phyloP scores from a whole-genome alignment of 352 stramenopile genomes.

The Globisporangium yorkense region DNA sequence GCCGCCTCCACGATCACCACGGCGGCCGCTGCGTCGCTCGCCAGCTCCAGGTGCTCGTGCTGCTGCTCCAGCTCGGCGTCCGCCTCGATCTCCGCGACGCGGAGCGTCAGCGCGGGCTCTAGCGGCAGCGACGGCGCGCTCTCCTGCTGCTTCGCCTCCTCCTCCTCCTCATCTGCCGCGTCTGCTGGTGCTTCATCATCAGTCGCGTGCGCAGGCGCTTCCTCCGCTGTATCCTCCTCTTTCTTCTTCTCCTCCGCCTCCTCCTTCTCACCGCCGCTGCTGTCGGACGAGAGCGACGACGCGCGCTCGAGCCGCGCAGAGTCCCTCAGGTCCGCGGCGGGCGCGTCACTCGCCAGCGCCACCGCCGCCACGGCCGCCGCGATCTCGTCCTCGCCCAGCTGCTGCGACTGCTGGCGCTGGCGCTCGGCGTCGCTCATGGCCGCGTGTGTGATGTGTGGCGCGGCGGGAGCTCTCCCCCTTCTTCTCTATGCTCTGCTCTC shows the following conservation, averaged over 20 bases:
- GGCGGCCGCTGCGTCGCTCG: background rate
- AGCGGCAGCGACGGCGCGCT: background rate
- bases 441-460: background rate
- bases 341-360: background rate
- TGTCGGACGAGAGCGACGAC: background rate
- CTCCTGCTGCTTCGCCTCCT: background rate
- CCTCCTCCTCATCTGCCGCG: background rate
- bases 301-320: background rate
- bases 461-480: too few species aligned
- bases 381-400: background rate
- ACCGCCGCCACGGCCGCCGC: background rate
- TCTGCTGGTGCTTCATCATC: background rate
- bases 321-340: background rate
- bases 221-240: background rate
- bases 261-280: background rate
- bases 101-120: background rate
- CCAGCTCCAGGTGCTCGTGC: background rate
- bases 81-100: background rate
- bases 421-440: background rate
- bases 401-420: background rate
- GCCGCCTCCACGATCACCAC: conserved; percentile 11
- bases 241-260: background rate
- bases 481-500: too few species aligned
- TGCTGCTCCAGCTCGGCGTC: background rate
- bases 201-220: too few species aligned